These are phyloP conservation scores for Talaromyces sp. DNA, from an alignment of 2,329 filamentous ascomycete species.

Conservation along the genomic window DNA sequence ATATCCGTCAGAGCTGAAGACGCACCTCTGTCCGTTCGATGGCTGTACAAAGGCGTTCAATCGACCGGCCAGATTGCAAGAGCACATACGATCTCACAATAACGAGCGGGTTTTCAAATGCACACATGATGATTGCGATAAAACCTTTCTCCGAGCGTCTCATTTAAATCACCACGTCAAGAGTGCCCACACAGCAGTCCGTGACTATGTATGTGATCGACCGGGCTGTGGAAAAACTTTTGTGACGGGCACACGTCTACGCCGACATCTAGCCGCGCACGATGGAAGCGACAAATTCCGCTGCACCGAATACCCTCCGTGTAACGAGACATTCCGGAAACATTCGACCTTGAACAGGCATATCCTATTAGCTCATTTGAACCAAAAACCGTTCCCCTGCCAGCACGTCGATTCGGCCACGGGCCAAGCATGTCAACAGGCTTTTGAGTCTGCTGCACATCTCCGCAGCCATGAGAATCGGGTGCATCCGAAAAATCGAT, in stretches of 20 bases:
- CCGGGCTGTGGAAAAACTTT: conserved; percentile 74
- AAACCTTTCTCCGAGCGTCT: conserved; percentile 79
- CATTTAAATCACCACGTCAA: conserved; percentile 83
- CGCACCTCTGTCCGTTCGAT: conserved; percentile 67
- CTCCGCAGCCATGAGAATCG: conserved; percentile 67
- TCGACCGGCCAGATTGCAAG: conserved; percentile 71
- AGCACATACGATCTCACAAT: conserved; percentile 78
- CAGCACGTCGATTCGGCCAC: conserved; percentile 51
- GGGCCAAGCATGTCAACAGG: conserved; percentile 55
- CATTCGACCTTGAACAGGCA: conserved; percentile 81
- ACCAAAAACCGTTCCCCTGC: conserved; percentile 68
- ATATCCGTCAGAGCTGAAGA: conserved; percentile 67
- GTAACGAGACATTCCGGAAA: conserved; percentile 77
- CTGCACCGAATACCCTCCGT: conserved; percentile 66
- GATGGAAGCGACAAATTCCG: conserved; percentile 69
- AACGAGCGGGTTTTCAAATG: conserved; percentile 79
- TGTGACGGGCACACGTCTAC: conserved; percentile 70
- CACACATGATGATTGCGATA: conserved; percentile 64
- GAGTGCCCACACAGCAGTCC: conserved; percentile 68
- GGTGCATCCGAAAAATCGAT: conserved; percentile 64
- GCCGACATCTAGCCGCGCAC: conserved; percentile 73
- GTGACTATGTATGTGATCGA: conserved; percentile 66
- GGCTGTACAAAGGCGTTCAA: conserved; percentile 81
- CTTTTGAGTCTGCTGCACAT: conserved; percentile 68
- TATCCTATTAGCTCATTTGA: conserved; percentile 69